phyloP scores from a whole-genome alignment of 176 grass and related monocot species.

The Oropetium thomaeum region DNA sequence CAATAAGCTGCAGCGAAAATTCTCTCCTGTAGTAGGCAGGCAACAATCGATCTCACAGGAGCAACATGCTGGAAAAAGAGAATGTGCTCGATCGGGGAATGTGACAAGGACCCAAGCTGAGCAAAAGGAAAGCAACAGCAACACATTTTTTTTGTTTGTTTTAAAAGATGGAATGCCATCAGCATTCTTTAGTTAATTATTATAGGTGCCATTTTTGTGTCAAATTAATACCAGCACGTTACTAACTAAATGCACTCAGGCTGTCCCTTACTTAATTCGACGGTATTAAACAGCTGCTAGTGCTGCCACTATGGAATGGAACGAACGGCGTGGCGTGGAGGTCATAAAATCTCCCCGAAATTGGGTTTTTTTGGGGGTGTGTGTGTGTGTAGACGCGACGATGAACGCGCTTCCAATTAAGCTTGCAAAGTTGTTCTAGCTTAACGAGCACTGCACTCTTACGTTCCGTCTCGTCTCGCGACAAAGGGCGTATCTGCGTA shows the following conservation, averaged over 20 bases:
- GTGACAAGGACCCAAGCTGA: not conserved
- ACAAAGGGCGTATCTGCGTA: not conserved
- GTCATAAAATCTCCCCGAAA: not conserved
- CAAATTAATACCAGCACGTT: not conserved
- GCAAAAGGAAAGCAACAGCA: not conserved
- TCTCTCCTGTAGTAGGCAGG: not conserved
- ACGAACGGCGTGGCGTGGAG: too few relatives aligned
- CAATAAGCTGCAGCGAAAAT: not conserved
- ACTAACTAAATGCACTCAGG: not conserved
- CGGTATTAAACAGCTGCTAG: not conserved
- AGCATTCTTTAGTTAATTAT: not conserved
- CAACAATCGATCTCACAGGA: too few relatives aligned
- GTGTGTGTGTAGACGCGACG: not conserved
- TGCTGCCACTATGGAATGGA: not conserved
- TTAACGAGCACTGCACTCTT: too few relatives aligned
- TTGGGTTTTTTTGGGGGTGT: too few relatives aligned
- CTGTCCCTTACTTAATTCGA: not conserved
- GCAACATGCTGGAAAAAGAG: too few relatives aligned
- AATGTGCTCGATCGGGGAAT: not conserved
- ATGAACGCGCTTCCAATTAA: too few relatives aligned
- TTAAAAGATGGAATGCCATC: too few relatives aligned
- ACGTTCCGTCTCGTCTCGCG: too few relatives aligned
- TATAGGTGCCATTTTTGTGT: not conserved
- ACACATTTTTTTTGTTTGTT: too few relatives aligned
- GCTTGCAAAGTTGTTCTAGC: not conserved